Evolutionary conservation across 805 yeast genomes (phyloP).

Genomic region (Saturnispora silvae): DNA sequence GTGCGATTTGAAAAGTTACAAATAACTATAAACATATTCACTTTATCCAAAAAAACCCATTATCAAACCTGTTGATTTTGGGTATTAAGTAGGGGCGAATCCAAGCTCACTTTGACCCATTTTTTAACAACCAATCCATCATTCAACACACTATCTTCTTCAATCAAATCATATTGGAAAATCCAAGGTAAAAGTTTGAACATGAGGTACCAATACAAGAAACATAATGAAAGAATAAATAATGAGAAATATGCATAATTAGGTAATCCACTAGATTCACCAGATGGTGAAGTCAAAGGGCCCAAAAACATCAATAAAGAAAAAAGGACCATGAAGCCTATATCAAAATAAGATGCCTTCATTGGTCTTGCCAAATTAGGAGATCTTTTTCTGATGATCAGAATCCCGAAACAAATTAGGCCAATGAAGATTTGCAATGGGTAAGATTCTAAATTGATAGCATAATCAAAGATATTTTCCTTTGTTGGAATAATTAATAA

Average conservation of each 20-base stretch:
- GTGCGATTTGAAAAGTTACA: no score
- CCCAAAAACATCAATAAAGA: conserved; percentile 39
- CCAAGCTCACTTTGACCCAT: conserved; percentile 36
- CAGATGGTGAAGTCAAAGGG: conserved; percentile 34
- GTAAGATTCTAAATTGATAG: conserved; percentile 42
- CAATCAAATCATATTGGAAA: conserved; percentile 35
- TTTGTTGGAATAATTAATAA: conserved; percentile 34
- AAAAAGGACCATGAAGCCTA: conserved; percentile 34
- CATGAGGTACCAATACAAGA: conserved; percentile 44
- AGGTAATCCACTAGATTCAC: conserved; percentile 32
- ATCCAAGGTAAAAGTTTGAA: conserved; percentile 40
- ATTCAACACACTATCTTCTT: conserved; percentile 30
- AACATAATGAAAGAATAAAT: conserved; percentile 32
- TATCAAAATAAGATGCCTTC: conserved; percentile 39
- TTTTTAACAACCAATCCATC: conserved; percentile 51
- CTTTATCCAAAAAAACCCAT: no score
- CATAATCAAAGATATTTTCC: conserved; percentile 41
- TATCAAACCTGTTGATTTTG: no score
- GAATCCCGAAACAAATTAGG: conserved; percentile 45
- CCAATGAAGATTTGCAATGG: conserved; percentile 40
- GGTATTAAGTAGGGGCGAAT: not conserved
- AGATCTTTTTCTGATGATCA: conserved; percentile 41
- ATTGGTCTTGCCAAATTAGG: conserved; percentile 42
- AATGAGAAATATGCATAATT: conserved; percentile 40
- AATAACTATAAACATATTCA: no score